Percentiles rank a stretch among this genome's conserved stretches.
Evolutionary conservation across 345 rosid genomes (phyloP).

Genomic region (Laguncularia racemosa): DNA sequence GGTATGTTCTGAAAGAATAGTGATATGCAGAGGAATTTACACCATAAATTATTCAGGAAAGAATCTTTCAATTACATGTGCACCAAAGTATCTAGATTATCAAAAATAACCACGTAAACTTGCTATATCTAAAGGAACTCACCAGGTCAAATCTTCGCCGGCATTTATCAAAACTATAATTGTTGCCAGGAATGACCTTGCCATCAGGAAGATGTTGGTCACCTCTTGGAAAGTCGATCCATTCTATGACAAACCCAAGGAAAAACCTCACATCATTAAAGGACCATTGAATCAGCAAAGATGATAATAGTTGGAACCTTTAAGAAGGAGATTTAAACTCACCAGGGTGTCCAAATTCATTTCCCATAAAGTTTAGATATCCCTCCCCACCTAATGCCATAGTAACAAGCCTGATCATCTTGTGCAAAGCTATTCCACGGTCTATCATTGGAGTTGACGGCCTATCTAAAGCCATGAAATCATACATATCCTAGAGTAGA

Average conservation of each 20-base stretch:
- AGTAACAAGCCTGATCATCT: conserved; percentile 91
- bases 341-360: conserved; percentile 99
- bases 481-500: conserved; percentile 81
- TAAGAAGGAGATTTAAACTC: conserved; percentile 7
- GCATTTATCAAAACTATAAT: conserved; percentile 79
- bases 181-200: conserved; percentile 59
- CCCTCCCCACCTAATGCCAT: conserved; percentile 98
- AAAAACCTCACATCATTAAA: conserved; percentile 6
- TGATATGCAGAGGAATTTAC: not conserved
- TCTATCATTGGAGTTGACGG: conserved; percentile 75
- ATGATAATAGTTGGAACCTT: conserved; percentile 3
- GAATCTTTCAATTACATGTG: not conserved
- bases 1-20: not conserved
- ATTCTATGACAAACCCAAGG: conserved; percentile 40
- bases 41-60: not conserved
- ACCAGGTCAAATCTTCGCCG: conserved; percentile 93
- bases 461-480: conserved; percentile 84
- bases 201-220: conserved; percentile 76
- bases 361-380: conserved; percentile 97
- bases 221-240: conserved; percentile 96
- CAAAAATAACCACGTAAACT: not conserved
- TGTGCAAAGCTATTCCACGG: conserved; percentile 95
- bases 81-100: not conserved
- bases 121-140: conserved; percentile 18
- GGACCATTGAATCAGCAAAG: conserved; percentile 2